Evolutionary conservation across 371 early-diverging fungal species (phyloP).

Genomic region (Mortierella sp.): DNA sequence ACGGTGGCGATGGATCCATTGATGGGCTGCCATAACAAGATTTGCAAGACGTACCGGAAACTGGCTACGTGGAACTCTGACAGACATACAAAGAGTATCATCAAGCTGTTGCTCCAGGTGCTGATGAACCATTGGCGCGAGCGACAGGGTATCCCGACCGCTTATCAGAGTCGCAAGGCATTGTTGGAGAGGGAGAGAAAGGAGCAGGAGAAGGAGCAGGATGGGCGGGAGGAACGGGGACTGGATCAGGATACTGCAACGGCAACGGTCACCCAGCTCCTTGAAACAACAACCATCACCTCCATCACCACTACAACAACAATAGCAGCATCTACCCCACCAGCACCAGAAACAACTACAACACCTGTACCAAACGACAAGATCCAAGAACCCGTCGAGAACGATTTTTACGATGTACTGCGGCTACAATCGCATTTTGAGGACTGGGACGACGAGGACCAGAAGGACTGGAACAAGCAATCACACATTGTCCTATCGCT

Average conservation of each 20-base stretch:
- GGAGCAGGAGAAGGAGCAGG: neutral
- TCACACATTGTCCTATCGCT: conserved; percentile 35
- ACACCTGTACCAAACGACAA: neutral
- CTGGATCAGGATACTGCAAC: neutral
- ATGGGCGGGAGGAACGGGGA: neutral
- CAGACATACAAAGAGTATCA: conserved; percentile 57
- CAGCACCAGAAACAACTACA: neutral
- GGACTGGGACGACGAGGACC: conserved; percentile 55
- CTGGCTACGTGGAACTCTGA: conserved; percentile 55
- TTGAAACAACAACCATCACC: neutral
- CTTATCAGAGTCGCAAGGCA: conserved; percentile 19
- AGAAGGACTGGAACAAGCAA: conserved; percentile 52
- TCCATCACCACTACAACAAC: neutral
- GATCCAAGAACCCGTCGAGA: conserved; percentile 48
- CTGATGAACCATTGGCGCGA: conserved; percentile 52
- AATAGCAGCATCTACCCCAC: neutral
- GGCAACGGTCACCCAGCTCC: neutral
- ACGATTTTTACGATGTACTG: conserved; percentile 51
- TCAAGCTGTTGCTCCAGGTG: conserved; percentile 46
- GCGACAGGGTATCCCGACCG: conserved; percentile 38
- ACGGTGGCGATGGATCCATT: conserved; percentile 42
- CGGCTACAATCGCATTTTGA: conserved; percentile 50
- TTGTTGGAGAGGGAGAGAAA: neutral
- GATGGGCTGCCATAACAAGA: conserved; percentile 31
- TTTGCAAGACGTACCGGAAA: conserved; percentile 40